phyloP scores from a whole-genome alignment of 768 basidiomycete species.

The Suillus alpinus region DNA sequence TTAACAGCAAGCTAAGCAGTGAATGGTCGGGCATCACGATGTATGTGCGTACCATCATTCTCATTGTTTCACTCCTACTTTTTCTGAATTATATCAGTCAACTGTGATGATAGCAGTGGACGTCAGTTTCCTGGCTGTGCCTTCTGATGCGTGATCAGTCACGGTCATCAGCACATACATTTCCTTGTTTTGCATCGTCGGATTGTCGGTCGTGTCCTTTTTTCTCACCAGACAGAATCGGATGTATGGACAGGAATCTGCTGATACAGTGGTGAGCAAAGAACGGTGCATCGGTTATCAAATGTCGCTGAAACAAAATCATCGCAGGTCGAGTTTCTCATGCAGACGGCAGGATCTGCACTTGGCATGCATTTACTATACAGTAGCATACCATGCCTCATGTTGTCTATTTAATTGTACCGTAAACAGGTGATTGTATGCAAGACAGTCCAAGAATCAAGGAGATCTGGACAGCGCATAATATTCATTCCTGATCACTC shows the following conservation, averaged over 20 bases:
- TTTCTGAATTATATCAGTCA: constrained; percentile 27
- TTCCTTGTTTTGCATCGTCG: constrained; percentile 34
- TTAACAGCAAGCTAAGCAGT: constrained; percentile 38
- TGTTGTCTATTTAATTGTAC: no score
- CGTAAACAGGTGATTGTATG: no score
- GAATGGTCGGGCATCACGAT: constrained; percentile 51
- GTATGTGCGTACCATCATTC: constrained; percentile 34
- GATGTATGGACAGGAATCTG: constrained; percentile 18
- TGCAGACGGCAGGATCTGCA: constrained; percentile 1
- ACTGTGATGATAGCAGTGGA: constrained; percentile 52
- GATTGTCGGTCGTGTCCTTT: constrained; percentile 32
- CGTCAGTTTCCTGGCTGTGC: constrained; percentile 52
- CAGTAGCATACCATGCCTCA: no score
- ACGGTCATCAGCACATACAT: constrained; percentile 26
- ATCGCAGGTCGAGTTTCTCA: constrained; percentile 5
- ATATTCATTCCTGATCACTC: no score
- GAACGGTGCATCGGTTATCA: not conserved
- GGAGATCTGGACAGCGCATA: constrained; percentile 27
- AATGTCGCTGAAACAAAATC: not conserved
- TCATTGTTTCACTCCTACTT: not conserved
- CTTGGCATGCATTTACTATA: no score
- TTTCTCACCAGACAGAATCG: constrained; percentile 37
- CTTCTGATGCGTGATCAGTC: constrained; percentile 19
- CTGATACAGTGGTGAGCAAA: constrained; percentile 27
- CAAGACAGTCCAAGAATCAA: no score